These are phyloP conservation scores for Cardiospermum halicacabum DNA, from an alignment of 345 rosid species.

Conservation along the genomic window DNA sequence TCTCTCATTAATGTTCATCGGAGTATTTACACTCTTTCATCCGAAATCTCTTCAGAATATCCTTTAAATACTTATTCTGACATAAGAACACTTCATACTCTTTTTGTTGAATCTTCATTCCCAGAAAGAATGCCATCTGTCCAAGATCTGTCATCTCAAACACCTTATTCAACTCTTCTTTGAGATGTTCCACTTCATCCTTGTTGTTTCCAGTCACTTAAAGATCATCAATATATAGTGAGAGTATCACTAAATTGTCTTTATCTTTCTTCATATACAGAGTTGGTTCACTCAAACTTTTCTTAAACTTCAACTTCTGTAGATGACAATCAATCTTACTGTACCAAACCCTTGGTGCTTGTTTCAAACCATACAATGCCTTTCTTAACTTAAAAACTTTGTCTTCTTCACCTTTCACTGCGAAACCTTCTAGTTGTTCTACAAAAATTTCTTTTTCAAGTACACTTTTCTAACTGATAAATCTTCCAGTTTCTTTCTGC, in stretches of 20 bases:
- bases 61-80: not conserved
- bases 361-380: not conserved
- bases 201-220: not conserved
- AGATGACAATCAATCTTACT: not conserved
- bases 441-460: not conserved
- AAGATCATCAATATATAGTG: not conserved
- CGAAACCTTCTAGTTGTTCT: not conserved
- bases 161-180: not conserved
- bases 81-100: not conserved
- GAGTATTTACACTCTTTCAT: not conserved
- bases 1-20: not conserved
- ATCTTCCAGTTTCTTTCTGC: not conserved
- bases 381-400: not conserved
- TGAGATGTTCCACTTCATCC: no score
- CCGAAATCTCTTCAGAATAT: not conserved
- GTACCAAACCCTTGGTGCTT: not conserved
- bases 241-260: not conserved
- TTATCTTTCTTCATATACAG: not conserved
- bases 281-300: not conserved
- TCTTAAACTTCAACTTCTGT: no score
- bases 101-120: not conserved
- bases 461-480: not conserved
- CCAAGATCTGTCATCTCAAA: not conserved
- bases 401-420: not conserved
- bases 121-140: not conserved